Evolutionary conservation across 2,329 filamentous ascomycete genomes (phyloP).

Genomic region (Zelopaecilomyces penicillatus): DNA sequence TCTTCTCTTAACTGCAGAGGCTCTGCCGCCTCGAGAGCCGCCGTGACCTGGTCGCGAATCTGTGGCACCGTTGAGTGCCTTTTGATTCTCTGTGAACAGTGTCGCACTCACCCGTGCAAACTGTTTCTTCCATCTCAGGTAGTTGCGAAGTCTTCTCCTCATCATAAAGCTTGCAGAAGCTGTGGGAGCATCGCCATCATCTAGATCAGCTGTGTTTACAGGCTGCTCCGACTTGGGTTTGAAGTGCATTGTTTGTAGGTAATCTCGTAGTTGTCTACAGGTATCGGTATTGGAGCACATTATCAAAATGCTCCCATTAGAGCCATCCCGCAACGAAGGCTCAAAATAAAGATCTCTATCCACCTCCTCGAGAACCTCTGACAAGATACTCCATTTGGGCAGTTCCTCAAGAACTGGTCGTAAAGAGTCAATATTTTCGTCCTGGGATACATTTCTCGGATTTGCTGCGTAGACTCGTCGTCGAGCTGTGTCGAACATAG

Average conservation of each 20-base stretch:
- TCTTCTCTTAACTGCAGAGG: slow-evolving; percentile 77
- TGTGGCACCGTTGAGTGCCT: slow-evolving; percentile 58
- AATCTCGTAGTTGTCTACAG: slow-evolving; percentile 82
- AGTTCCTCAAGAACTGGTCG: slow-evolving; percentile 83
- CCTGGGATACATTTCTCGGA: slow-evolving; percentile 42
- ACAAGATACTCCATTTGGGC: slow-evolving; percentile 84
- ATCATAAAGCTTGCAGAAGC: slow-evolving; percentile 82
- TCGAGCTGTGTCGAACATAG: slow-evolving; percentile 86
- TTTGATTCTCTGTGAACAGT: slow-evolving; percentile 73
- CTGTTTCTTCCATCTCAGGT: slow-evolving; percentile 83
- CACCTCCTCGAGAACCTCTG: slow-evolving; percentile 89
- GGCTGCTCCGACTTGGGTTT: slow-evolving; percentile 41
- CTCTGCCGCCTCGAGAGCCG: slow-evolving; percentile 44
- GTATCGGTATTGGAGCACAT: slow-evolving; percentile 90
- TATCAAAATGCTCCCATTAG: slow-evolving; percentile 84
- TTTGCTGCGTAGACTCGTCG: slow-evolving; percentile 74
- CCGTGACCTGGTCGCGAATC: slow-evolving; percentile 42
- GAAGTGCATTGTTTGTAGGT: slow-evolving; percentile 82
- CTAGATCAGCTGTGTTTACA: slow-evolving; percentile 17
- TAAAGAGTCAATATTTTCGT: slow-evolving; percentile 51
- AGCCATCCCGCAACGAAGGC: slow-evolving; percentile 66
- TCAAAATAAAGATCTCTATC: slow-evolving; percentile 85
- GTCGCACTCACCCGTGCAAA: slow-evolving; percentile 77
- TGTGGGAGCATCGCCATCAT: slow-evolving; percentile 44
- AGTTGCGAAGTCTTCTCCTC: slow-evolving; percentile 76